Evolutionary conservation across 805 yeast genomes (phyloP).

Genomic region (Crinitomyces ghanaensis): DNA sequence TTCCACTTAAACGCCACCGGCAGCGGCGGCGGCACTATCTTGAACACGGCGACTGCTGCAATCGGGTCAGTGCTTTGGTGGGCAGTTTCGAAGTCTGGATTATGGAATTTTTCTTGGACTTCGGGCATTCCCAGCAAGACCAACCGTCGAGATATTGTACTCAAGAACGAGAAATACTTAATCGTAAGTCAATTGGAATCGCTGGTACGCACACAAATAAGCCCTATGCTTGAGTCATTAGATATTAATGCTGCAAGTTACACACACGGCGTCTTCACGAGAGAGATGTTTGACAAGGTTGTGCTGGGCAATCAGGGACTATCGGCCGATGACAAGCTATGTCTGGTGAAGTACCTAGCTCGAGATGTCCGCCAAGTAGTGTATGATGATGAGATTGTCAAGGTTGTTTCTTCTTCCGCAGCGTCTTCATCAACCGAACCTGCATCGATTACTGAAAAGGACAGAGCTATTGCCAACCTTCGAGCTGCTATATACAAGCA

Average conservation of each 20-base stretch:
- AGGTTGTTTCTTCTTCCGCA: not conserved
- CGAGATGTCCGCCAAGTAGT: constrained; percentile 15
- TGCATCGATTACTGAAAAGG: constrained; percentile 16
- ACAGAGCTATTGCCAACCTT: constrained; percentile 17
- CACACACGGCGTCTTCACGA: constrained; percentile 13
- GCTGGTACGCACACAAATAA: constrained; percentile 9
- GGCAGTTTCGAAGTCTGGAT: constrained; percentile 11
- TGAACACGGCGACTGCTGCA: not conserved
- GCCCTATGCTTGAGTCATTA: constrained; percentile 5
- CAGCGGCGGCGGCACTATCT: constrained; percentile 5
- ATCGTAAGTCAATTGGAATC: constrained; percentile 12
- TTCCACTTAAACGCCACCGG: too few relatives aligned
- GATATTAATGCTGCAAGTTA: constrained; percentile 4
- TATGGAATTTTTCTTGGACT: constrained; percentile 14
- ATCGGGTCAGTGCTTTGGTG: constrained; percentile 9
- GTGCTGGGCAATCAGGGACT: constrained; percentile 1
- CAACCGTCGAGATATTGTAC: too few relatives aligned
- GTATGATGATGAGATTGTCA: constrained; percentile 9
- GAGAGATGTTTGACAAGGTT: constrained; percentile 2
- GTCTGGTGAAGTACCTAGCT: constrained; percentile 17
- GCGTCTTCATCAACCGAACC: not conserved
- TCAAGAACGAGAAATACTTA: constrained; percentile 21
- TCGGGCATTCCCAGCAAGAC: too few relatives aligned
- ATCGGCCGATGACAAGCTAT: constrained; percentile 17
- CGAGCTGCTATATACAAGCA: constrained; percentile 13